Conservation (phyloP, 371 early-diverging fungal genomes). For the Mortierella sp. region DNA sequence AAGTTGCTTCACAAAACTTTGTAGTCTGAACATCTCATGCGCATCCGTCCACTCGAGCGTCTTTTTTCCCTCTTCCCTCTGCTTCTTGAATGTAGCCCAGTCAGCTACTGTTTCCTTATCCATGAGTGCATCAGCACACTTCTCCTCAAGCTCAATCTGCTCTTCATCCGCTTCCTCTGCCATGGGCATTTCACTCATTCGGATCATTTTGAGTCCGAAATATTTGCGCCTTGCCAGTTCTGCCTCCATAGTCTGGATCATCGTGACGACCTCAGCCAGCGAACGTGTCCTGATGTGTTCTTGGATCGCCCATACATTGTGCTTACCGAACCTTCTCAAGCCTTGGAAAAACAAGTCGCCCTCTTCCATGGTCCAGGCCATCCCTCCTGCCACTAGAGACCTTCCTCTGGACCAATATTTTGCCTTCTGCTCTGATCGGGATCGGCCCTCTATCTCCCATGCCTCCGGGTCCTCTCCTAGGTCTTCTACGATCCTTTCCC, state of each 20-base stretch:
- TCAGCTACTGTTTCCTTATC: constrained; percentile 9
- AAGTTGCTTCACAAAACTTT: no score
- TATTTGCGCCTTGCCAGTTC: constrained; percentile 23
- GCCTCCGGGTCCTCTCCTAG: not conserved
- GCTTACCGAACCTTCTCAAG: constrained; percentile 43
- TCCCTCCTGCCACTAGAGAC: constrained; percentile 32
- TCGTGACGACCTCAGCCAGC: constrained; percentile 39
- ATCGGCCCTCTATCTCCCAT: not conserved
- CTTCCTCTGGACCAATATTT: constrained; percentile 17
- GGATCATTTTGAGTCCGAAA: constrained; percentile 1
- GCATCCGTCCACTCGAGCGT: not conserved
- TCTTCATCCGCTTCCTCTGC: constrained; percentile 33
- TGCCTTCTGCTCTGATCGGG: not conserved
- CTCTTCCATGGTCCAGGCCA: constrained; percentile 37
- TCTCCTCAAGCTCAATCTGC: constrained; percentile 19
- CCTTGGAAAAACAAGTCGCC: constrained; percentile 39
- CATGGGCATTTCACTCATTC: constrained; percentile 44
- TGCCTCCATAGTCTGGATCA: constrained; percentile 44
- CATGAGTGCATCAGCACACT: constrained; percentile 13
- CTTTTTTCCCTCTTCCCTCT: constrained; percentile 25
- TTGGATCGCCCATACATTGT: constrained; percentile 48
- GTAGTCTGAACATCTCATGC: no score
- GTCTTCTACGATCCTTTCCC: constrained; percentile 15
- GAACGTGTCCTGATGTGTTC: constrained; percentile 38
- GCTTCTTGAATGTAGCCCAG: constrained; percentile 36